phyloP scores from a whole-genome alignment of 2,329 filamentous ascomycete species.

The Microdochium nivale region DNA sequence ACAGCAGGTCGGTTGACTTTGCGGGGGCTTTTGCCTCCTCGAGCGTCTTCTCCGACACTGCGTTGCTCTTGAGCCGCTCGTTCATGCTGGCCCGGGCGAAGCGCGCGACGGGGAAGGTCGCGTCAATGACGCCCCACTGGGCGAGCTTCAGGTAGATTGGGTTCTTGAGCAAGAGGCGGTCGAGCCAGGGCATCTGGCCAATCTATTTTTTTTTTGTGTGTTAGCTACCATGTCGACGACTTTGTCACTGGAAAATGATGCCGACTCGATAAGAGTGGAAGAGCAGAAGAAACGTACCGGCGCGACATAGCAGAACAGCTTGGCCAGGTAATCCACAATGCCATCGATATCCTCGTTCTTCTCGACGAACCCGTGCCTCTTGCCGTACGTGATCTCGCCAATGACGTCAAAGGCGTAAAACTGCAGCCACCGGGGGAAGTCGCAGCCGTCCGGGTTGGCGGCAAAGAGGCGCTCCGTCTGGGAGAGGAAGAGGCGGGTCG shows the following conservation, averaged over 20 bases:
- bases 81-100: slow-evolving; percentile 62
- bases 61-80: slow-evolving; percentile 45
- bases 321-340: slow-evolving; percentile 56
- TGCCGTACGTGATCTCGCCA: slow-evolving; percentile 68
- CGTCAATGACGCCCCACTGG: slow-evolving; percentile 57
- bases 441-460: slow-evolving; percentile 36
- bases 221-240: background rate
- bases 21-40: slow-evolving; percentile 24
- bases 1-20: slow-evolving; percentile 52
- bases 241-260: background rate
- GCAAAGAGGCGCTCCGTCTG: slow-evolving; percentile 50
- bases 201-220: slow-evolving; percentile 31
- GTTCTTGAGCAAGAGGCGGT: slow-evolving; percentile 65
- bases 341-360: slow-evolving; percentile 67
- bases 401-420: slow-evolving; percentile 80
- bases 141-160: slow-evolving; percentile 61
- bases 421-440: slow-evolving; percentile 67
- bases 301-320: slow-evolving; percentile 62
- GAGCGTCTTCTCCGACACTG: slow-evolving; percentile 17
- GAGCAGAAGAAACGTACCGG: slow-evolving; percentile 39
- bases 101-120: slow-evolving; percentile 63
- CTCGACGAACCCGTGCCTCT: slow-evolving; percentile 68
- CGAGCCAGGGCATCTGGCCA: slow-evolving; percentile 67
- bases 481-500: slow-evolving; percentile 60
- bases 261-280: too few species aligned